Evolutionary conservation across 1,284 basidiomycete species (phyloP).

Genomic region (Sphagnurus paluster): DNA sequence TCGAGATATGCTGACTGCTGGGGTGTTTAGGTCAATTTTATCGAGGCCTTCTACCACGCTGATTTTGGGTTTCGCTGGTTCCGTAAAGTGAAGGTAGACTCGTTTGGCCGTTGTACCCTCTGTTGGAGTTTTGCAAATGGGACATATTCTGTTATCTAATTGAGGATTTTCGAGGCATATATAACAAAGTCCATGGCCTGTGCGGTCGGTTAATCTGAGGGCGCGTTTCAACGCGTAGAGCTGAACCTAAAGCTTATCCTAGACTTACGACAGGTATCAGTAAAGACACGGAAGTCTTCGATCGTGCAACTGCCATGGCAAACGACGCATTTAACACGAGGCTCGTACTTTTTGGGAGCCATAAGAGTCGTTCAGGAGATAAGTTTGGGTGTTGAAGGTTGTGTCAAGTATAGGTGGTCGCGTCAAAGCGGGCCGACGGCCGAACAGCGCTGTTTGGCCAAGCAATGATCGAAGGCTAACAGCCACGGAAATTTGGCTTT

Average conservation of each 20-base stretch:
- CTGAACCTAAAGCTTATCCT: neutral
- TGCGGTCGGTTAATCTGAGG: neutral
- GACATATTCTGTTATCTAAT: slow-evolving; percentile 1
- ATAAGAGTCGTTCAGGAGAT: no score
- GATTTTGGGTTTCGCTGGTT: slow-evolving; percentile 8
- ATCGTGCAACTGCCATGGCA: slow-evolving; percentile 7
- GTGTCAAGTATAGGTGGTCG: neutral
- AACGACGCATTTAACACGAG: slow-evolving; percentile 5
- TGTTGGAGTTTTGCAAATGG: slow-evolving; percentile 5
- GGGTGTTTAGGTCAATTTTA: slow-evolving; percentile 10
- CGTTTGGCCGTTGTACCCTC: slow-evolving; percentile 7
- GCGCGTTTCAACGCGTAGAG: slow-evolving; percentile 4
- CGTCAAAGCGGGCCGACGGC: neutral
- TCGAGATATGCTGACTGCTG: slow-evolving; percentile 10
- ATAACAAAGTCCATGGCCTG: slow-evolving; percentile 13
- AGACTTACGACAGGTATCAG: slow-evolving; percentile 10
- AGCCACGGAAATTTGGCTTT: slow-evolving; percentile 4
- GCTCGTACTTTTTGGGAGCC: neutral
- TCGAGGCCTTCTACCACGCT: slow-evolving; percentile 12
- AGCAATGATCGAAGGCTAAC: neutral
- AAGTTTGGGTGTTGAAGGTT: neutral
- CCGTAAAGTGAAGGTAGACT: slow-evolving; percentile 18
- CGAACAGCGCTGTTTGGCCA: neutral
- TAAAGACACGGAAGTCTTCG: slow-evolving; percentile 12
- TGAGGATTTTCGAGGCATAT: neutral